Base-by-base conservation (phyloP, 257 asterid species). In the Solanum pinnatisectum region DNA sequence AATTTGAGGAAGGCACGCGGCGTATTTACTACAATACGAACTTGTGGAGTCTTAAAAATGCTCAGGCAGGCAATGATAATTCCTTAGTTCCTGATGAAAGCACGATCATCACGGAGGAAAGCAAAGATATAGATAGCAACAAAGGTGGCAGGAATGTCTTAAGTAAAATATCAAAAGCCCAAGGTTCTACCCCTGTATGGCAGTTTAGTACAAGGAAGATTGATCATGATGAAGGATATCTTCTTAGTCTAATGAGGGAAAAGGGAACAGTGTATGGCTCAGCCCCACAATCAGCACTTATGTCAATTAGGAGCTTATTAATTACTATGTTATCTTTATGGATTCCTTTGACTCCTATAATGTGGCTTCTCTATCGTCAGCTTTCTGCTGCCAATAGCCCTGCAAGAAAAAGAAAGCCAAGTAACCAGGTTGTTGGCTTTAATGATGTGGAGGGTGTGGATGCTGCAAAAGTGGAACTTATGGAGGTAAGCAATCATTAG, bases 361-460 rank as follows among this genome's bases (percentile, higher is more conserved):
- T 96, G 98, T 97, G 96, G 98, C 93, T 97, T 92, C 94, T 96
- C 42, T 94, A 94, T 88, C 97, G 98, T 22, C 99, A 97, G 88
- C 90, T 96, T 84, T 93, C 95, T 91, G 92, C 98, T 83, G 97
- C 98, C 87, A 96, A 94, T 89, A 94, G 97, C 88, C 98, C 98
- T 4, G 98, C 99, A 67, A 94, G 79, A 92, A 94, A 93, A 89
- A 91, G 95, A 88, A 91, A 83, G 68, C 91, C 98, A 65, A 93
- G 93, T 89, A 93, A 91, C 89, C 96, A 93, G 89, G 89, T 92
- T 92, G 93, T 94, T 87, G 88, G 92, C 87, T 97, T 97, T 89
- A 97, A 93, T 86, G 99, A 97, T 88, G 99, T 97, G 78, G 98
- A 93, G 87, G 99, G 99, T 78, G 98, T 97, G 84, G 99, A 97